Evolutionary conservation across 164 flowering plant genomes (phyloP), one percentile per base, ranked within the genome.

Genomic region (Macadamia tetraphylla): DNA sequence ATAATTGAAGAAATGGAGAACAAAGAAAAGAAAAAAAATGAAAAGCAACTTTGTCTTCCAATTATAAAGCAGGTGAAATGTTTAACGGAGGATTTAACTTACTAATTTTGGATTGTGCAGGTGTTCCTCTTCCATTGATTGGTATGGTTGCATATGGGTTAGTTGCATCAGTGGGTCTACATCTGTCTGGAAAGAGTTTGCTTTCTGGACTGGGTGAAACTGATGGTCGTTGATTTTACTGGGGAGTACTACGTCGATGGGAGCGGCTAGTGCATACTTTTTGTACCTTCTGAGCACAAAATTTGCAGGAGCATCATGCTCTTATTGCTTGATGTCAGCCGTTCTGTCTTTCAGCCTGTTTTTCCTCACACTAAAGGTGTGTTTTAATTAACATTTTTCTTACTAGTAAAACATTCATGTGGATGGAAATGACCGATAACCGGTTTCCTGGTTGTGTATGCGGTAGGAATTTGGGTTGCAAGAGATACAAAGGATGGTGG

Each of bases 71-170:
- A 69, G 70, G 67, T 67, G 58, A 70, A 68, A 30, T 75, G 59
- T 78, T 66, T 79, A 71, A 72, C 31, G 74, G 69, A 63, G 64
- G 62, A 60, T 76, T 67, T 78, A 64, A 78, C 58, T 60, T 67
- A 42, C n/a, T 81, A 56, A 52, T 80, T 81, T 82, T 83, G 72
- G 67, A 60, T 78, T 81, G 83, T 62, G 72, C 84, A 94, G 98
- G 97, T 80, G 81, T 94, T 75, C 97, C 98, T 67, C 97, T 94
- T 70, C 92, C 98, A 29, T 76, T 86, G 63, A 68, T 94, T 78
- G 98, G 98, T 67, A 81, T 94, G 91, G 62, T 83, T 64, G 86
- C 92, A 29, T 94, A 94, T 75, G 95, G 97, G 12, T 66, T 83
- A 10, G 90, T 90, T 46, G 80, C 87, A 9, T 18, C 71, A 29